phyloP scores from a whole-genome alignment of 2,329 filamentous ascomycete species.

The Aspergillus pseudonomiae region DNA sequence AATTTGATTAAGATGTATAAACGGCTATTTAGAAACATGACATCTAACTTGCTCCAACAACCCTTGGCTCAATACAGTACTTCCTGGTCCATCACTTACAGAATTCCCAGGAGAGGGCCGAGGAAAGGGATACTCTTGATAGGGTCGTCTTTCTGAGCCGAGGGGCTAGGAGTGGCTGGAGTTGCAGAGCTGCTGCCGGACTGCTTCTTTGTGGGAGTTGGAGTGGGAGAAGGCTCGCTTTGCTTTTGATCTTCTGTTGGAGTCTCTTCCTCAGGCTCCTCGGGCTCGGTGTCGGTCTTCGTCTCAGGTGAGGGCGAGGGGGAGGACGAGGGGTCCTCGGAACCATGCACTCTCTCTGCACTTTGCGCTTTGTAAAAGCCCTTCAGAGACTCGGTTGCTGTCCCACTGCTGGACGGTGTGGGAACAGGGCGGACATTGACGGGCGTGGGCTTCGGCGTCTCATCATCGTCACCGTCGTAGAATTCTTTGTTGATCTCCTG shows the following conservation, averaged over 20 bases:
- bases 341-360: neutral
- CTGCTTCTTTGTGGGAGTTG: neutral
- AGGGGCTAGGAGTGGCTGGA: neutral
- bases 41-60: neutral
- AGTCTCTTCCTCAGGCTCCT: neutral
- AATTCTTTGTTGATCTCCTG: conserved; percentile 14
- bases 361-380: neutral
- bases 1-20: neutral
- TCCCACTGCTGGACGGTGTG: neutral
- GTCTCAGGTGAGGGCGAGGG: neutral
- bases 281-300: neutral
- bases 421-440: neutral
- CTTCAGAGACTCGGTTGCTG: neutral
- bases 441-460: neutral
- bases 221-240: neutral
- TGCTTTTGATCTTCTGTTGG: neutral
- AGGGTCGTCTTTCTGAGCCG: conserved; percentile 15
- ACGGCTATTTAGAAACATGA: neutral
- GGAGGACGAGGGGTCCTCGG: neutral
- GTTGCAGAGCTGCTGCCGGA: neutral
- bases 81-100: neutral
- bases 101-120: conserved; percentile 19
- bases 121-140: conserved; percentile 28
- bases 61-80: neutral
- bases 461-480: conserved; percentile 1